Base-by-base conservation (phyloP, 1,284 basidiomycete genomes). In the Leccinum subrobustum region DNA sequence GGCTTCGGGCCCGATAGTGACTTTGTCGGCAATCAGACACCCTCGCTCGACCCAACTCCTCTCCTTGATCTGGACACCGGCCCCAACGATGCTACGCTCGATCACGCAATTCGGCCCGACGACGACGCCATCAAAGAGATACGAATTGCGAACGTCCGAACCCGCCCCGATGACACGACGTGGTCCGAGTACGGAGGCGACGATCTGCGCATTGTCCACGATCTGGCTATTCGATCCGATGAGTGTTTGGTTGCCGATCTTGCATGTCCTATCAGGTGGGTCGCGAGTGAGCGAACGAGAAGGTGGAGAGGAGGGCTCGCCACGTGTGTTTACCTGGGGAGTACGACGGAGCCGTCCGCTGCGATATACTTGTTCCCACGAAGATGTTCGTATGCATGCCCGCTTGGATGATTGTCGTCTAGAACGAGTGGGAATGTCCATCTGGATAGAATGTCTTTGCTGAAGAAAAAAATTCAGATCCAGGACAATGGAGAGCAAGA, bases 361-460 rank as follows among this genome's bases (percentile, higher is more conserved):
- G 94, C 86, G 60, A 95, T 83, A 74, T 98, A 98, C 66, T 89
- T 87, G 75, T 95, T 93, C 5, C 93, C 93, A 35, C 89, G 83
- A 50, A 89, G 82, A 67, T 95, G 87, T 70, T 95, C 92, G 71
- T 95, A 96, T 51, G 85, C 76, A 58, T 87, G 85, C 8, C 87
- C 88, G 9, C 90, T 87, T 0, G 95, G 94, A 65, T 96, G 87
- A 71, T 94, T 94, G 71, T 95, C 88, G 69, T 97, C 96, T 9
- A 96, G 96, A 1, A 95, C 93, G 18, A 98, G 81, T 1, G 96
- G 97, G 77, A 95, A 96, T 3, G 93, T 92, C 93, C 95, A 96
- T 64, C 96, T 82, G 29, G 92, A 84, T 39, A 99, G 77, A 54
- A 99, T 92, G 70, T 98, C 95, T 73, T 93, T 92, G 77, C 93